Percentiles rank a stretch among this genome's conserved stretches.
These are phyloP conservation scores for Syncephalis fuscata DNA, from an alignment of 371 early-diverging fungal genomes.

Conservation along the genomic window DNA sequence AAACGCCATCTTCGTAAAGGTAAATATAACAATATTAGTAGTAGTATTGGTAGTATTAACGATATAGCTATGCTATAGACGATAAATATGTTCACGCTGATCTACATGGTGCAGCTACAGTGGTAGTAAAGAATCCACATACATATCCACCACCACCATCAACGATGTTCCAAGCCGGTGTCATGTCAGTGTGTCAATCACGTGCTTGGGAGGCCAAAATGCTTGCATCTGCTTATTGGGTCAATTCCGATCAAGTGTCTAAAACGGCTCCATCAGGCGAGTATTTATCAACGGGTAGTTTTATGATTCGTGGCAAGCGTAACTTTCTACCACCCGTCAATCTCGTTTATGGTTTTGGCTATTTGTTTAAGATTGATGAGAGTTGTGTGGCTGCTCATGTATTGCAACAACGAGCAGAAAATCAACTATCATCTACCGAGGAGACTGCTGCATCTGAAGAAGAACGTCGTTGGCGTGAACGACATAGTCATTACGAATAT, in stretches of 20 bases:
- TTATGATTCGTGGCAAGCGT: constrained; percentile 97
- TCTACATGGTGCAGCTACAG: constrained; percentile 88
- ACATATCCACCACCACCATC: constrained; percentile 64
- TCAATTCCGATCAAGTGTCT: constrained; percentile 80
- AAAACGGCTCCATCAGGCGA: constrained; percentile 97
- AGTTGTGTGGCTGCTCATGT: constrained; percentile 54
- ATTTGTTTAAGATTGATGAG: constrained; percentile 81
- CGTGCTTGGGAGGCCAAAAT: constrained; percentile 98
- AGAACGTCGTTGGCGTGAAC: not conserved
- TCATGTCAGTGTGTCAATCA: constrained; percentile 92
- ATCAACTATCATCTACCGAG: constrained; percentile 4
- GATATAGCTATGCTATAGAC: constrained; percentile 7
- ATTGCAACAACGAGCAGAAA: constrained; percentile 18
- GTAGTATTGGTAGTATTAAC: too few relatives aligned
- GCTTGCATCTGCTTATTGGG: constrained; percentile 95
- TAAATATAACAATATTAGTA: too few relatives aligned
- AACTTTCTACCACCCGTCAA: constrained; percentile 89
- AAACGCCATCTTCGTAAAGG: constrained; percentile 59
- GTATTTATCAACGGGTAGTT: constrained; percentile 83
- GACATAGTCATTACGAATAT: too few relatives aligned
- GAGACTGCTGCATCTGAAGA: too few relatives aligned
- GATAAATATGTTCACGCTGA: constrained; percentile 98
- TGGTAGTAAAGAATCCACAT: constrained; percentile 77
- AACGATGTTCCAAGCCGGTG: constrained; percentile 89
- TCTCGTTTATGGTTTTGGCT: constrained; percentile 93